Evolutionary conservation across 139 green algal species (phyloP), one percentile per base, ranked within the genome.

Genomic region (Tetraselmis chui): DNA sequence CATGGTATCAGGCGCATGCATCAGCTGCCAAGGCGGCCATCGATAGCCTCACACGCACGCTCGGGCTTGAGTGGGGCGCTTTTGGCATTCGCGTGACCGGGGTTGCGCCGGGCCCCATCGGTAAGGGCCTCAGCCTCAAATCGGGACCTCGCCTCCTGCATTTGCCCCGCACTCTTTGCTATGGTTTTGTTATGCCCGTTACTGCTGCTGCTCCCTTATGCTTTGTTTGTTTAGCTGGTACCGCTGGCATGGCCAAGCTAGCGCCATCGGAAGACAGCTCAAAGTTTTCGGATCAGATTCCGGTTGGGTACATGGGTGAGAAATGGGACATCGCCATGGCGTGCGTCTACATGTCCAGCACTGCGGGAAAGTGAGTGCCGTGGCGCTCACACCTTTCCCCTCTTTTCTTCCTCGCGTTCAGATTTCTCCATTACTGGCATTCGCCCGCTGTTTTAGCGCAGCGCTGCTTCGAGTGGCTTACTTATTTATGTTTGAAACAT

Each of bases 21-120:
- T 95, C 89, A 29, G 94, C 94, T 25, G 94, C 94, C 59, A 98
- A 97, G 86, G 89, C 96, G 2, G 96, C 95, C 0, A 89, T 99
- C 25, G 96, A 99, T 86, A 91, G 83, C 59, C 86, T 98, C n/a
- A 99, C 96, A 0, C 91, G 96, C 75, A 93, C 77, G 29, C 83
- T 99, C 30, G 96, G 93, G 0, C 85, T 99, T 74, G 96, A 99
- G 84, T 99, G 96, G 96, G 96, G 96, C 23, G 74, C 82, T 29
- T 92, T 91, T 78, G 93, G 93, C 59, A 91, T 99, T 76, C 85
- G 96, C 2, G 92, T 96, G 24, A 94, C 94, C 29, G 94, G 93
- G 24, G 89, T 99, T 5, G 96, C 96, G 11, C 96, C 96, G 1
- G 96, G 96, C 0, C 95, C 95, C 32, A 97, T 98, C 76, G 89